Conservation (phyloP, 1,284 basidiomycete genomes). For the Tylopilus sp. region DNA sequence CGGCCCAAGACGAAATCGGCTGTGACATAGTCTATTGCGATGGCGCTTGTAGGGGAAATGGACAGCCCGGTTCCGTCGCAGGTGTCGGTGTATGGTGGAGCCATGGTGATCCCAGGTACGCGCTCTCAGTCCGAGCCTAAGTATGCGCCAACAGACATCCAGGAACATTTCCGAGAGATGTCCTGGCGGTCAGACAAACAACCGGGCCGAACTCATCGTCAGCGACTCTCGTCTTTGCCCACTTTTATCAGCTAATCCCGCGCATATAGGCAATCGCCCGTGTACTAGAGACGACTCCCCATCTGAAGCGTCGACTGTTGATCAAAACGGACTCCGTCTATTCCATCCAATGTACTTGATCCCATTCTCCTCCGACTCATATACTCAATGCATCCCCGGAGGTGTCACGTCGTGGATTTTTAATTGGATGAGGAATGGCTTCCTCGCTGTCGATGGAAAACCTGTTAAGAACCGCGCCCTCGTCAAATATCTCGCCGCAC, state of each 20-base stretch:
- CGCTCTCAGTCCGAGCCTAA: neutral
- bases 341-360: slow-evolving; percentile 59
- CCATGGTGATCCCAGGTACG: slow-evolving; percentile 53
- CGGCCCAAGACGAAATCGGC: slow-evolving; percentile 23
- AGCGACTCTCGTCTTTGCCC: slow-evolving; percentile 20
- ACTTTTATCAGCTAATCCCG: slow-evolving; percentile 2
- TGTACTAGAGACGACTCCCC: slow-evolving; percentile 62
- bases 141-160: neutral
- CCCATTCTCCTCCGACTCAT: neutral
- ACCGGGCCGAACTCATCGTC: slow-evolving; percentile 81
- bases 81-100: slow-evolving; percentile 82
- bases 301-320: slow-evolving; percentile 48
- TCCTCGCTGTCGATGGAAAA: slow-evolving; percentile 43
- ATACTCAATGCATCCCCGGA: slow-evolving; percentile 29
- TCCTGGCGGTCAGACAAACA: slow-evolving; percentile 84
- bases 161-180: slow-evolving; percentile 78
- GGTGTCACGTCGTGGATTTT: slow-evolving; percentile 65
- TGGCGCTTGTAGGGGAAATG: slow-evolving; percentile 79
- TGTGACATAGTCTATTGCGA: slow-evolving; percentile 66
- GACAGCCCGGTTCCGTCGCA: slow-evolving; percentile 52
- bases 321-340: slow-evolving; percentile 80
- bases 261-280: slow-evolving; percentile 66
- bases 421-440: slow-evolving; percentile 56
- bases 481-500: slow-evolving; percentile 58
- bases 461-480: slow-evolving; percentile 65